These are phyloP conservation scores for Paracamarosporium sp. DNA, from an alignment of 2,329 filamentous ascomycete genomes.

Conservation along the genomic window DNA sequence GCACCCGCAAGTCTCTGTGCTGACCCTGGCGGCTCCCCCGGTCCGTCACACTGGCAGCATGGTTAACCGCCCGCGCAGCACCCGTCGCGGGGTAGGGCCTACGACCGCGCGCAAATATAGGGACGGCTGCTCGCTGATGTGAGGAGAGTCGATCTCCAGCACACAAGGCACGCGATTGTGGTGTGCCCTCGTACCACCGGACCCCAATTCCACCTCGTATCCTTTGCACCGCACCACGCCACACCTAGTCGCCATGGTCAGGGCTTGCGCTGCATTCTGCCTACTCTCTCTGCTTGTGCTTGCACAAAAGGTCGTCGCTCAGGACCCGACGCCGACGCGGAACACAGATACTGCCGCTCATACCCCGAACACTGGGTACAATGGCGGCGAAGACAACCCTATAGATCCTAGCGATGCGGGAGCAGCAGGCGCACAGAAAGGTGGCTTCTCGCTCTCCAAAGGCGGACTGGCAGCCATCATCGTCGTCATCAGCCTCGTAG, in stretches of 20 bases:
- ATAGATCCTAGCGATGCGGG: constrained; percentile 58
- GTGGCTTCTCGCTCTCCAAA: constrained; percentile 68
- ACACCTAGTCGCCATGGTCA: constrained; percentile 30
- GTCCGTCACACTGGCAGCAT: constrained; percentile 33
- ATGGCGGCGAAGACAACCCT: constrained; percentile 46
- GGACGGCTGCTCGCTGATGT: constrained; percentile 33
- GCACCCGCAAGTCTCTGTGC: constrained; percentile 35
- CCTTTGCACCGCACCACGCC: constrained; percentile 19
- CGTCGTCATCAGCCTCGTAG: constrained; percentile 71
- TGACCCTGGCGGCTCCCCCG: constrained; percentile 28
- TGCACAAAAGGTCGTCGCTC: constrained; percentile 28
- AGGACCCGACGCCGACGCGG: constrained; percentile 12
- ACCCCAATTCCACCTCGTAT: constrained; percentile 18
- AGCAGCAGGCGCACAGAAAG: constrained; percentile 68
- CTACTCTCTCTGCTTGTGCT: constrained; percentile 37
- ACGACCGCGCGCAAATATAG: constrained; percentile 41
- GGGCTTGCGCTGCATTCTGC: constrained; percentile 25
- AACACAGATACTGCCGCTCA: constrained; percentile 21
- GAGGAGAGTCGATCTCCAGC: neutral
- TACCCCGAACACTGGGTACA: constrained; percentile 40
- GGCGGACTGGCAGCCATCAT: constrained; percentile 78
- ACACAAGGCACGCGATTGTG: constrained; percentile 27
- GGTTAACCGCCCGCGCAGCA: constrained; percentile 35
- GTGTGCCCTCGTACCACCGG: constrained; percentile 31
- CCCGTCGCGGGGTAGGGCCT: constrained; percentile 34